These are phyloP conservation scores for Trichoderma asperelloides DNA, from an alignment of 495 filamentous ascomycete species.

Conservation along the genomic window DNA sequence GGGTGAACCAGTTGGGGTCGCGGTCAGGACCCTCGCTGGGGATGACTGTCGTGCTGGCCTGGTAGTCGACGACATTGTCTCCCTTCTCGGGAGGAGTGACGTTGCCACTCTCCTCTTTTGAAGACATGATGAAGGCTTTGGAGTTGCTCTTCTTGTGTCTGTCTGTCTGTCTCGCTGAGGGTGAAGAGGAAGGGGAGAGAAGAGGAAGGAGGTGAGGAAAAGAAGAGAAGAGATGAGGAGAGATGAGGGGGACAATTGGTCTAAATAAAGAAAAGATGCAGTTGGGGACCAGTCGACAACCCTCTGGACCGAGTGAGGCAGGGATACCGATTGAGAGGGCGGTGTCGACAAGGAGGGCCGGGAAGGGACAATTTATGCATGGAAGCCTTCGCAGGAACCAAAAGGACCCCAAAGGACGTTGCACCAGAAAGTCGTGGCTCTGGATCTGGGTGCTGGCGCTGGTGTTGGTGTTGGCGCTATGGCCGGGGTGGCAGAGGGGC, in stretches of 20 bases:
- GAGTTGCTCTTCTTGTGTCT: background rate
- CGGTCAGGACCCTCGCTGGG: conserved; percentile 5
- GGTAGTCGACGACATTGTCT: conserved; percentile 3
- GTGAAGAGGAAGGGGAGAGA: background rate
- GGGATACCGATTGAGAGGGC: conserved; percentile 1
- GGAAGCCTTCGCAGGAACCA: conserved; percentile 4
- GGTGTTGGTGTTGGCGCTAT: background rate
- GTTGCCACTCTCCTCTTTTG: background rate
- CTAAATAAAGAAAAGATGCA: background rate
- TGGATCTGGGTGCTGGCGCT: background rate
- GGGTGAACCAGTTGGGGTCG: conserved; percentile 35
- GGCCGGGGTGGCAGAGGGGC: background rate
- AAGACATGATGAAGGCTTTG: background rate
- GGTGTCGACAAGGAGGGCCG: conserved; percentile 2
- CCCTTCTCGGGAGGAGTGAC: conserved; percentile 3
- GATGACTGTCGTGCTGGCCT: background rate
- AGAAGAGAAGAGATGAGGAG: background rate
- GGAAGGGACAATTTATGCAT: conserved; percentile 2
- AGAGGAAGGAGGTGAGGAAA: background rate
- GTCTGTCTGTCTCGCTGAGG: background rate
- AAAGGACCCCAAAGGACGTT: conserved; percentile 7
- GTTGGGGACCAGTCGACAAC: background rate
- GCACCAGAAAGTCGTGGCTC: background rate
- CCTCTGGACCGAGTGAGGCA: background rate
- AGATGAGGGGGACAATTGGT: background rate